Base-by-base conservation (phyloP, 2,329 filamentous ascomycete species). In the Xylariales sp. region DNA sequence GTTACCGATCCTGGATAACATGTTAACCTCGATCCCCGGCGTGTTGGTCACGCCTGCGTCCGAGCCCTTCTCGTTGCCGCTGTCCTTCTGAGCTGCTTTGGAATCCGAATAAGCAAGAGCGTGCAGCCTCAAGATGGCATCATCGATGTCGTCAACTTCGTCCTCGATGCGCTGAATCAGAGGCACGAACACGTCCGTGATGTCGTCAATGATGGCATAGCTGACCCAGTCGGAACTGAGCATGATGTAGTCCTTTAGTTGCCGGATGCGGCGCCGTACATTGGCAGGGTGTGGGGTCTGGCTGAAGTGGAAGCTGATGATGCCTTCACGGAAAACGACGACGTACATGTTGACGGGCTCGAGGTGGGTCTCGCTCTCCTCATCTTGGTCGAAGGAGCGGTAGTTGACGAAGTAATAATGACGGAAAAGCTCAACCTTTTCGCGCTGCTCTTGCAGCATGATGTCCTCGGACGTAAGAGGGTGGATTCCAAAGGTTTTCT, bases 361-460 rank as follows among this genome's bases (percentile, higher is more conserved):
- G 33, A 98, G 75, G 60, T 94, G 95, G 57, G 94, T 83, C 43
- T 93, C 87, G 59, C 83, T 95, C 52, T 84, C 84, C 46, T 82
- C 80, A 58, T 98, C 93, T 61, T 97, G 93, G 60, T 98, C 93
- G 58, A 98, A 98, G 1, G 89, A 94, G 12, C 93, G 86, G 63
- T 98, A 98, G 62, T 95, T 97, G 66, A 98, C 88, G 56, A 98
- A 96, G 64, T 98, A 98, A 68, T 98, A 98, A 60, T 95, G 86
- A 24, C 88, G 84, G 71, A 98, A 98, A 1, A 98, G 74, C 62
- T 98, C 93, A 1, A 98, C 93, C 66, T 98, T 98, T 59, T 98
- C 93, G 16, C 93, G 90, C 29, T 90, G 87, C 68, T 98, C 93
- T 61, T 97, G 88, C 70, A 96, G 84, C 76, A 97, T 84, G 54